Conservation (phyloP, 306 rosid genomes). For the Mimosa pudica region DNA sequence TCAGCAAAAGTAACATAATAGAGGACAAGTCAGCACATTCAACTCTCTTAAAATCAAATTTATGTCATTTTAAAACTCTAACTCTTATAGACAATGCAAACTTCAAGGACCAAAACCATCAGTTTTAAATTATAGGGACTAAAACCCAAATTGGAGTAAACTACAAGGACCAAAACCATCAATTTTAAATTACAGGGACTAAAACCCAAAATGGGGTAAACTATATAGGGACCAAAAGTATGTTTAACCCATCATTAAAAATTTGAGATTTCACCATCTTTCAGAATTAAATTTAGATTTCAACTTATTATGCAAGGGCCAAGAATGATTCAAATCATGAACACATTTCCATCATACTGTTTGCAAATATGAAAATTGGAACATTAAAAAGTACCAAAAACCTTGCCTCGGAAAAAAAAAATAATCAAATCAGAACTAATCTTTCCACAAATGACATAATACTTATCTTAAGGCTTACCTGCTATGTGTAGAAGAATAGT, state of each 20-base stretch:
- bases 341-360: background rate
- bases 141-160: too few species aligned
- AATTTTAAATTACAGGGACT: too few species aligned
- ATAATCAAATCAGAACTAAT: constrained; percentile 2
- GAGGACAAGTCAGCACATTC: too few species aligned
- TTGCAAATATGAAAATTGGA: background rate
- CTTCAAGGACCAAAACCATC: too few species aligned
- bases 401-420: constrained; percentile 1
- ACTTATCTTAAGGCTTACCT: constrained; percentile 52
- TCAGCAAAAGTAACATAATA: too few species aligned
- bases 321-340: background rate
- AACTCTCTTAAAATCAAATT: too few species aligned
- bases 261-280: background rate
- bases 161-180: too few species aligned
- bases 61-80: too few species aligned
- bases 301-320: background rate
- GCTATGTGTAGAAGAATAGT: constrained; percentile 68
- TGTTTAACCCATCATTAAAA: background rate
- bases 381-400: background rate
- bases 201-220: too few species aligned
- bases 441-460: background rate
- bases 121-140: too few species aligned
- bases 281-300: background rate
- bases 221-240: too few species aligned
- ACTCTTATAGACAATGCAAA: too few species aligned